Evolutionary conservation across 306 rosid genomes (phyloP).

Genomic region (Fragaria vesca): DNA sequence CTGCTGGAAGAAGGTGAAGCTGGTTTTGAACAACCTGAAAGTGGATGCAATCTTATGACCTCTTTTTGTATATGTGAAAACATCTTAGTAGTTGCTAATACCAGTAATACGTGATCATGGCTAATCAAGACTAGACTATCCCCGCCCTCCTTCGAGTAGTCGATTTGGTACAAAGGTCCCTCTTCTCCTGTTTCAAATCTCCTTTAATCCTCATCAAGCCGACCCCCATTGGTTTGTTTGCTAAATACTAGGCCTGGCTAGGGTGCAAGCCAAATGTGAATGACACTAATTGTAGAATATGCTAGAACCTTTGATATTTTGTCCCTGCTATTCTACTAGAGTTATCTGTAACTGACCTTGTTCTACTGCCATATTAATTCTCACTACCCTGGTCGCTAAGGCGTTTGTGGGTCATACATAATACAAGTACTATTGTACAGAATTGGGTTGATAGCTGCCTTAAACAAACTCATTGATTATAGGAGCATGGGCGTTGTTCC

Average conservation of each 20-base stretch:
- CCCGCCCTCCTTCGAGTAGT: background rate
- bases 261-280: background rate
- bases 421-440: background rate
- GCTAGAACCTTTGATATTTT: background rate
- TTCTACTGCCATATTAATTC: background rate
- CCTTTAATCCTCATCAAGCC: background rate
- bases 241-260: background rate
- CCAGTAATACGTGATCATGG: background rate
- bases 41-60: background rate
- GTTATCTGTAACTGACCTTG: too few relatives aligned
- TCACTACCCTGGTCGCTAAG: background rate
- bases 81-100: background rate
- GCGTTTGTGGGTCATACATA: background rate
- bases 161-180: background rate
- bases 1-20: constrained; percentile 32
- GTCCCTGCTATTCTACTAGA: background rate
- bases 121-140: background rate
- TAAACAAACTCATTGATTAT: background rate
- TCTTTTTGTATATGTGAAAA: background rate
- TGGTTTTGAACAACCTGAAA: background rate
- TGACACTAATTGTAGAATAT: background rate
- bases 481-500: constrained; percentile 3
- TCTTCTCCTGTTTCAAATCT: background rate
- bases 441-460: background rate
- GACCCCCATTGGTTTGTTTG: background rate